These are phyloP conservation scores for Mortierella sp. DNA, from an alignment of 371 early-diverging fungal species.

Conservation along the genomic window DNA sequence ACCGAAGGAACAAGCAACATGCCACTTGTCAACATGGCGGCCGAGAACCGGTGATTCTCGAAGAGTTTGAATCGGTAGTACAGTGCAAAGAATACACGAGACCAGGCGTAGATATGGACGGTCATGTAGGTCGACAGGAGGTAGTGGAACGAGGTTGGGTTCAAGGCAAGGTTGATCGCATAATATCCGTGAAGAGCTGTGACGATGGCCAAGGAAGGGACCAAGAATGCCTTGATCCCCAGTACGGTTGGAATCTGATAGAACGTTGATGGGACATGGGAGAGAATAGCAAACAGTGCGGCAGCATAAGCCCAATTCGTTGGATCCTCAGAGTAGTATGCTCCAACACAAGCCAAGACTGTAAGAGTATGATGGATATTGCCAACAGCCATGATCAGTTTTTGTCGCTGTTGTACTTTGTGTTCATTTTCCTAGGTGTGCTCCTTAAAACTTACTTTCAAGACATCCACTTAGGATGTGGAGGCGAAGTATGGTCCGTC, in stretches of 20 bases:
- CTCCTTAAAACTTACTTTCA: conserved; percentile 26
- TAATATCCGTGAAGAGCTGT: conserved; percentile 48
- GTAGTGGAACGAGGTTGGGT: conserved; percentile 49
- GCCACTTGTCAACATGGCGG: conserved; percentile 52
- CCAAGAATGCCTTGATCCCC: conserved; percentile 52
- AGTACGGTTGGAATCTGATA: conserved; percentile 52
- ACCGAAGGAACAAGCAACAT: conserved; percentile 47
- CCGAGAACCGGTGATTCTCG: conserved; percentile 49
- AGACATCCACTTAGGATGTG: conserved; percentile 44
- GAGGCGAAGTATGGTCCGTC: conserved; percentile 26
- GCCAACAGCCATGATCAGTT: neutral
- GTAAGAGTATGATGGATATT: neutral
- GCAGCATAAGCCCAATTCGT: conserved; percentile 42
- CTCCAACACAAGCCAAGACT: conserved; percentile 38
- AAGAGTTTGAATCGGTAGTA: conserved; percentile 52
- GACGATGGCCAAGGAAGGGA: conserved; percentile 38
- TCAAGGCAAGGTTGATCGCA: conserved; percentile 38
- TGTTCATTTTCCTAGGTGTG: neutral
- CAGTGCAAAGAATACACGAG: conserved; percentile 51
- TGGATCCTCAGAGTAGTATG: conserved; percentile 47
- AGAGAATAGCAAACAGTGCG: conserved; percentile 24
- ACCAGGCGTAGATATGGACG: conserved; percentile 55
- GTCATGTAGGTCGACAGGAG: conserved; percentile 47
- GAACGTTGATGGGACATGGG: conserved; percentile 49
- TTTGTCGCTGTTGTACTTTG: neutral